These are phyloP conservation scores for Helminthosporium solani DNA, from an alignment of 2,329 filamentous ascomycete species.

Conservation along the genomic window DNA sequence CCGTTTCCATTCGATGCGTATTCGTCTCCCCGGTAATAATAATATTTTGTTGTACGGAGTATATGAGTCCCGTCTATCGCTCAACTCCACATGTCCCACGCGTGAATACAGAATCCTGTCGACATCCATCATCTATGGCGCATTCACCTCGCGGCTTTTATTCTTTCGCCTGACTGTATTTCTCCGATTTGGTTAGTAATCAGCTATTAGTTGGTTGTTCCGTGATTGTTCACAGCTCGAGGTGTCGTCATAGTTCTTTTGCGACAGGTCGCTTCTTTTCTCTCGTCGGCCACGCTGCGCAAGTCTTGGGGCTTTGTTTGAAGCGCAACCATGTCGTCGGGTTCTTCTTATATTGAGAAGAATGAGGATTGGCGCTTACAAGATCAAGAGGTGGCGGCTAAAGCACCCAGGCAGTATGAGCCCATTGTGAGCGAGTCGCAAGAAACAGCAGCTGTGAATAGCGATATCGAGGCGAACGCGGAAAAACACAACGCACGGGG, in stretches of 20 bases:
- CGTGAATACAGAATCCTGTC: too few relatives aligned
- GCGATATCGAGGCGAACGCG: conserved; percentile 28
- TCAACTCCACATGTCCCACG: conserved; percentile 9
- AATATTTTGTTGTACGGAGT: conserved; percentile 19
- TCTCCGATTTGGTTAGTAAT: background rate
- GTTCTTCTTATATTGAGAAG: conserved; percentile 25
- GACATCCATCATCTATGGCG: conserved; percentile 3
- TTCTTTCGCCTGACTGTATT: background rate
- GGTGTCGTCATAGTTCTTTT: background rate
- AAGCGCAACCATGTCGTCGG: conserved; percentile 17
- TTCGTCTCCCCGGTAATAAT: too few relatives aligned
- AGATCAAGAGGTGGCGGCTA: conserved; percentile 38
- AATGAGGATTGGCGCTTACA: conserved; percentile 41
- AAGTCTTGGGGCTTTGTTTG: too few relatives aligned
- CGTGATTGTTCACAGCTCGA: too few relatives aligned
- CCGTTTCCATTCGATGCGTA: too few relatives aligned
- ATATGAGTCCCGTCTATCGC: conserved; percentile 18
- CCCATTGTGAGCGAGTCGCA: conserved; percentile 44
- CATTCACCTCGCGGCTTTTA: background rate
- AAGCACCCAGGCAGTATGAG: conserved; percentile 40
- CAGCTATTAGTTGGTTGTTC: background rate
- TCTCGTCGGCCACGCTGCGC: background rate
- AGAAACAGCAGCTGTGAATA: conserved; percentile 38
- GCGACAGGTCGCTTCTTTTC: background rate
- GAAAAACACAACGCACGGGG: conserved; percentile 22